These are phyloP conservation scores for Inga leiocalycina DNA, from an alignment of 306 rosid species.

Conservation along the genomic window DNA sequence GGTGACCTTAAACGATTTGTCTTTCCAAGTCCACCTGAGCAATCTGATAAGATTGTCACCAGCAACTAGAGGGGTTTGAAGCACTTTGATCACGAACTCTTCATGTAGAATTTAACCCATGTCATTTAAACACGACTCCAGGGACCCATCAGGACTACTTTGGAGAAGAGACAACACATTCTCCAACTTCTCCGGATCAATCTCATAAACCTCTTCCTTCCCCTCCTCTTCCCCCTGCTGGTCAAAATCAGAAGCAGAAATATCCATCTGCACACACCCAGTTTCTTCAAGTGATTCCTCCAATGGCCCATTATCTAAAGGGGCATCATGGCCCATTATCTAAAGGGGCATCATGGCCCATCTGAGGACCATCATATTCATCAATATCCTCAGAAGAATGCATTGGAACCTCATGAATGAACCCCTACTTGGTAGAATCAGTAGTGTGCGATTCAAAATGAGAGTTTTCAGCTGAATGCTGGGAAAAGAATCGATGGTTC, in stretches of 20 bases:
- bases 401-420: not conserved
- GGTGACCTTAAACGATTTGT: slow-evolving; percentile 45
- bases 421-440: not conserved
- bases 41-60: slow-evolving; percentile 67
- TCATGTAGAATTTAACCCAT: slow-evolving; percentile 50
- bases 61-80: slow-evolving; percentile 50
- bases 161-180: slow-evolving; percentile 50
- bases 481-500: slow-evolving; percentile 43
- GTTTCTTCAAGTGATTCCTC: slow-evolving; percentile 19
- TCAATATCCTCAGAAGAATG: slow-evolving; percentile 3
- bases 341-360: slow-evolving; percentile 7
- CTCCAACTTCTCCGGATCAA: slow-evolving; percentile 60
- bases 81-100: slow-evolving; percentile 48
- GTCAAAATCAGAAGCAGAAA: not conserved
- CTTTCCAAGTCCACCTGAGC: slow-evolving; percentile 65
- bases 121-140: slow-evolving; percentile 54
- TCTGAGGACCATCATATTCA: not conserved
- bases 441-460: slow-evolving; percentile 15
- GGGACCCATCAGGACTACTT: slow-evolving; percentile 48
- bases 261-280: slow-evolving; percentile 12
- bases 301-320: no score
- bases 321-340: slow-evolving; percentile 1
- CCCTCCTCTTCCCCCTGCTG: not conserved
- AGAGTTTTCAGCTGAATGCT: slow-evolving; percentile 9
- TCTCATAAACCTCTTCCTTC: slow-evolving; percentile 40